These are phyloP conservation scores for Claviceps africana DNA, from an alignment of 2,329 filamentous ascomycete genomes.

Conservation along the genomic window DNA sequence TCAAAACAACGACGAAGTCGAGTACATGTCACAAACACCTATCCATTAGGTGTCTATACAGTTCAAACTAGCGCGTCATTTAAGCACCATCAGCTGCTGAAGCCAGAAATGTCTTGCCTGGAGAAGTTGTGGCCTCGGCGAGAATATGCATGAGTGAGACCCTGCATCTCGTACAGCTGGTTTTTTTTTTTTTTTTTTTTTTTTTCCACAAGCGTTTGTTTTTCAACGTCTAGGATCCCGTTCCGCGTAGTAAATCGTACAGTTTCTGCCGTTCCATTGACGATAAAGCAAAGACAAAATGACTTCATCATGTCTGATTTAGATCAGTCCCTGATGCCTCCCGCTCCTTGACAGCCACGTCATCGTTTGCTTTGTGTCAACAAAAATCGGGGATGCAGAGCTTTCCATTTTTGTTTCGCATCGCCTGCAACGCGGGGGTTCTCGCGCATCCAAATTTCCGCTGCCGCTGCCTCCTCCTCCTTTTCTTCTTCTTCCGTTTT, in stretches of 20 bases:
- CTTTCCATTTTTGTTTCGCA: not conserved
- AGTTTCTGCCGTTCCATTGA: not conserved
- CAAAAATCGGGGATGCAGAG: not conserved
- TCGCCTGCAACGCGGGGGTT: not conserved
- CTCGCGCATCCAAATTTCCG: not conserved
- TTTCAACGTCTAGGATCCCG: not conserved
- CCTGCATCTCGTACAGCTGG: not conserved
- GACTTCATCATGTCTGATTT: not conserved
- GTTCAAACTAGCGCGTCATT: slow-evolving; percentile 5
- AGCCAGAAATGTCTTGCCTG: not conserved
- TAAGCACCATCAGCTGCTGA: not conserved
- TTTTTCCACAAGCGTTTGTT: not conserved
- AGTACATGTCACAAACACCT: slow-evolving; percentile 3
- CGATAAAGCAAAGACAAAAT: not conserved
- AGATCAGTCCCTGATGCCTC: not conserved
- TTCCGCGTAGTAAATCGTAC: not conserved
- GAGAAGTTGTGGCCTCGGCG: not conserved
- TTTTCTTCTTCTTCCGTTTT: not conserved
- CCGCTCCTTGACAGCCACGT: not conserved
- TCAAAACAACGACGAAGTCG: not conserved
- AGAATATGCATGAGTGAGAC: not conserved
- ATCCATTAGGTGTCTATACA: slow-evolving; percentile 4
- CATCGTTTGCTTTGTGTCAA: not conserved
- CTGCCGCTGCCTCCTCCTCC: too few relatives aligned
- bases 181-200: not conserved